phyloP scores from a whole-genome alignment of 148 eudicot species.

The Silene latifolia region DNA sequence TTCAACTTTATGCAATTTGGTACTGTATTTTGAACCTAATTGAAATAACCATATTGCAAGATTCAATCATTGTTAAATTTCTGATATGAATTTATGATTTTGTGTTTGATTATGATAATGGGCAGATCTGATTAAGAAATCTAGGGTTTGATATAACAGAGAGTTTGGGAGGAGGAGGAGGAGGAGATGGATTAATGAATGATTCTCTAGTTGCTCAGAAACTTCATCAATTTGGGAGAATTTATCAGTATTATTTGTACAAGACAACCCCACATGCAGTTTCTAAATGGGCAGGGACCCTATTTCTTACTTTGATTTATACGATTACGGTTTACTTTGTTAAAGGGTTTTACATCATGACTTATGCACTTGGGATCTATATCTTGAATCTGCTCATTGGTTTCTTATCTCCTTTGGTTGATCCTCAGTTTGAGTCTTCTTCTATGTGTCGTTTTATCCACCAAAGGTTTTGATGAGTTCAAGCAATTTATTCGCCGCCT shows the following conservation, averaged over 20 bases:
- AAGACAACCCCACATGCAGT: constrained; percentile 65
- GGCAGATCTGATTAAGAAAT: no score
- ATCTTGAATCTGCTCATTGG: no score
- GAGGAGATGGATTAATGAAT: constrained; percentile 33
- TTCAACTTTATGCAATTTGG: no score
- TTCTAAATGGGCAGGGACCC: constrained; percentile 64
- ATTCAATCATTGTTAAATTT: no score
- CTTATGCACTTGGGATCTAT: constrained; percentile 68
- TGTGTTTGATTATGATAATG: no score
- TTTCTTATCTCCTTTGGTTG: constrained; percentile 82
- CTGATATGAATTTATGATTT: no score
- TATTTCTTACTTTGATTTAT: constrained; percentile 38
- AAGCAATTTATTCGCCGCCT: constrained; percentile 82
- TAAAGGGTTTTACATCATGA: constrained; percentile 63
- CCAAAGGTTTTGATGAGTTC: constrained; percentile 78
- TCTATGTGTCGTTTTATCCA: constrained; percentile 62
- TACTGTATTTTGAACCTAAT: no score
- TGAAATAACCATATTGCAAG: no score
- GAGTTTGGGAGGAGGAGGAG: constrained; percentile 32
- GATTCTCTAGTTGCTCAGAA: constrained; percentile 30
- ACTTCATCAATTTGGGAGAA: constrained; percentile 37
- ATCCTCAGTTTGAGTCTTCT: constrained; percentile 52
- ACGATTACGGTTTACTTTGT: constrained; percentile 48
- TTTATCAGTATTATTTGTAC: constrained; percentile 60
- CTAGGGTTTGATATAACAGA: constrained; percentile 16